A percentile compares a stretch with the other conserved stretches of the same genome.
These are phyloP conservation scores for Stereum hirsutum DNA, from an alignment of 1,284 basidiomycete genomes.

Conservation along the genomic window DNA sequence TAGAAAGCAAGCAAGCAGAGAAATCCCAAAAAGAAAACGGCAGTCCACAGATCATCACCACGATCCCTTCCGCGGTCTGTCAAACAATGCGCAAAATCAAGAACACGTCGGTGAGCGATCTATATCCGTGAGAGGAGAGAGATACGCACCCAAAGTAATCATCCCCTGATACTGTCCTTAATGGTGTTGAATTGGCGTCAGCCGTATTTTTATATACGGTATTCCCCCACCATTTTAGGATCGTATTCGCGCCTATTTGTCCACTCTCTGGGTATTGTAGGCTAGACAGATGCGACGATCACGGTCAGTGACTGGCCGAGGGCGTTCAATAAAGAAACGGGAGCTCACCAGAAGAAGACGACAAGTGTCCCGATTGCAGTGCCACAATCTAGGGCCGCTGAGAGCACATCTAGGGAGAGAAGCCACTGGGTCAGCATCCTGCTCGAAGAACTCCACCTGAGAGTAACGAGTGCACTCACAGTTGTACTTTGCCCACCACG, in stretches of 20 bases:
- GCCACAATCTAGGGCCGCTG: constrained; percentile 42
- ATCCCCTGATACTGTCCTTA: constrained; percentile 16
- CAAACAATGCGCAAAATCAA: too few species aligned
- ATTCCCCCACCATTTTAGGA: constrained; percentile 34
- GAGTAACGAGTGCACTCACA: constrained; percentile 18
- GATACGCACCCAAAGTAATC: constrained; percentile 22
- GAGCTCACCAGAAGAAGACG: constrained; percentile 34
- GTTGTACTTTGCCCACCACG: constrained; percentile 39
- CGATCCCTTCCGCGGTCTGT: too few species aligned
- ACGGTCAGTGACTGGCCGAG: not conserved
- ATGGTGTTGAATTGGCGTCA: constrained; percentile 20
- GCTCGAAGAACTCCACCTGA: not conserved
- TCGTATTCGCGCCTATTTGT: constrained; percentile 27
- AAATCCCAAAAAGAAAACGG: too few species aligned
- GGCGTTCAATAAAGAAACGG: not conserved
- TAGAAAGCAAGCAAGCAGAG: too few species aligned
- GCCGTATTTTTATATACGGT: constrained; percentile 26
- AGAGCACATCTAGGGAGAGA: constrained; percentile 30
- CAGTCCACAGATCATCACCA: too few species aligned
- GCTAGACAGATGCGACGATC: constrained; percentile 10
- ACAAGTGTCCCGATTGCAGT: constrained; percentile 33
- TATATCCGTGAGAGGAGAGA: too few species aligned
- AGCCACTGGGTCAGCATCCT: not conserved
- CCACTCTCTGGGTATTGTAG: constrained; percentile 36
- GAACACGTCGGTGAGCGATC: too few species aligned